phyloP scores from a whole-genome alignment of 106 monocot species.

The Dioscorea dumetorum region DNA sequence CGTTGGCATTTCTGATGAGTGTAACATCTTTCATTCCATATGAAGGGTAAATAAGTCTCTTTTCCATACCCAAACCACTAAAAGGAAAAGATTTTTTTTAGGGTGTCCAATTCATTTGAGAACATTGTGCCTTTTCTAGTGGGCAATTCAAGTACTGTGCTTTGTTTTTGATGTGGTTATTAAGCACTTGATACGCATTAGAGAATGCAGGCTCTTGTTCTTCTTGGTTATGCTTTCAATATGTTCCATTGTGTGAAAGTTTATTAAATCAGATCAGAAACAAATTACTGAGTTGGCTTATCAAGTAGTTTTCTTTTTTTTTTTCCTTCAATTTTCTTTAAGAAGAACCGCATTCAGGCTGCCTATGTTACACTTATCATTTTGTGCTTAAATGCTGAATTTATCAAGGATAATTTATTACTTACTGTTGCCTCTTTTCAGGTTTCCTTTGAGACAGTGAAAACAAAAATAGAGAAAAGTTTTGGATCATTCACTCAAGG shows the following conservation, averaged over 20 bases:
- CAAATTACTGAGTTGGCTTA: background rate
- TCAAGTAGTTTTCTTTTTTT: background rate
- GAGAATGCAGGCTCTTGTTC: no score
- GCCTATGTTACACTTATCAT: background rate
- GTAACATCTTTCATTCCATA: background rate
- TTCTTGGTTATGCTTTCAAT: no score
- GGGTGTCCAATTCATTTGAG: no score
- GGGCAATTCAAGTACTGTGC: background rate
- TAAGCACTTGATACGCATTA: background rate
- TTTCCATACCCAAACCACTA: no score
- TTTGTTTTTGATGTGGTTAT: background rate
- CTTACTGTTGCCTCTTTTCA: constrained; percentile 11
- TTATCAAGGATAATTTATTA: background rate
- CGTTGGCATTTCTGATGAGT: background rate
- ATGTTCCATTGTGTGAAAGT: background rate
- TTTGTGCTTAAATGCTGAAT: background rate
- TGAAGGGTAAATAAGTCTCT: no score
- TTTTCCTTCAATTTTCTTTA: background rate
- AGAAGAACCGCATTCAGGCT: background rate
- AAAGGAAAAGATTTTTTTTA: no score
- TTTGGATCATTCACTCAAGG: constrained; percentile 14
- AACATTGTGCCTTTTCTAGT: background rate
- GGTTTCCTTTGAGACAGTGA: constrained; percentile 39
- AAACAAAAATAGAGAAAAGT: constrained; percentile 29
- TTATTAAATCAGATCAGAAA: background rate